Base-by-base conservation (phyloP, 2,329 filamentous ascomycete genomes). In the Hymenoscyphus infarciens region DNA sequence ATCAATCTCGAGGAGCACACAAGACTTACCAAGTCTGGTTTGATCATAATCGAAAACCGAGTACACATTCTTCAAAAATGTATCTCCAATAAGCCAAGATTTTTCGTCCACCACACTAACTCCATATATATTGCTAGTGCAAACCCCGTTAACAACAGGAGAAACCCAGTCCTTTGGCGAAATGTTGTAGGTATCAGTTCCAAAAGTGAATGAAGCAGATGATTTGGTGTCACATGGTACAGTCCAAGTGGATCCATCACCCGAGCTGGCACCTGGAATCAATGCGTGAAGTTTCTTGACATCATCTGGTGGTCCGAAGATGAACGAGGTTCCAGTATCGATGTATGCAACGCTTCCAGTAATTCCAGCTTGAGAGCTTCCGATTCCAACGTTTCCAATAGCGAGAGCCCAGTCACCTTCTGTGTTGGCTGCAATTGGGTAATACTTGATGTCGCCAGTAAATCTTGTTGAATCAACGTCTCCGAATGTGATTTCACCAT, bases 41-140 rank as follows among this genome's bases (percentile, higher is more conserved):
- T 86, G 72, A 66, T 94, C 91, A 60, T 84, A 85, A 74, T 97
- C 92, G 73, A 96, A 96, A 27, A 95, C 87, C 1, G 86, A 81
- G 73, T 96, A 96, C 16, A 96, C 92, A 69, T 96, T 96, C 78
- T 96, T 96, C 65, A 97, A 77, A 70, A 96, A 96, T 0, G 89
- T 85, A 68, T 92, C 92, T 1, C 92, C 92, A 0, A 96, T 76
- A n/a, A 97, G 80, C 91, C 92, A 96, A 31, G 86, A 70, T 69
- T 79, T 66, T n/a, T 61, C 68, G 15, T 66, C 80, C 56, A 91
- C 87, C 15, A 90, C 85, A 72, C 88, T 83, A 29, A 86, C 81
- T 1, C 89, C 90, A 60, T 92, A 87, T 39, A 96, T 84, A 69
- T 90, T 92, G 74, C 90, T 93, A 19, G 84, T 82, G 72, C 86